A percentile compares a stretch with the other conserved stretches of the same genome.
These are phyloP conservation scores for Nicotiana otophora DNA, from an alignment of 257 asterid genomes.

Conservation along the genomic window DNA sequence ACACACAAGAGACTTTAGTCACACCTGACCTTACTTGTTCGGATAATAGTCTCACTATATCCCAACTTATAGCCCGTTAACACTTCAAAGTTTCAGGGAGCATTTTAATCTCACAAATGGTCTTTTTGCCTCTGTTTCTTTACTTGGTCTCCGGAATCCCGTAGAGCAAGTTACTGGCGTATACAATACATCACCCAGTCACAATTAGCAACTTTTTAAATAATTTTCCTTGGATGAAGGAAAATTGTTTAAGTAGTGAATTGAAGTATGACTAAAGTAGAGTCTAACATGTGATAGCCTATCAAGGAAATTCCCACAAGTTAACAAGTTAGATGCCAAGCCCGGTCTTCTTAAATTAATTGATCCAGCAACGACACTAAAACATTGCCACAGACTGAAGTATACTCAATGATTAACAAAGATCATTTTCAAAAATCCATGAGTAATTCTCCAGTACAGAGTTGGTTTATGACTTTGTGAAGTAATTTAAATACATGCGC, in stretches of 20 bases:
- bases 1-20: background rate
- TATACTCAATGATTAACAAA: too few relatives aligned
- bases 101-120: background rate
- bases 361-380: background rate
- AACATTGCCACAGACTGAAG: background rate
- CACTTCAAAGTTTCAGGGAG: background rate
- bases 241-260: background rate
- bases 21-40: slow-evolving; percentile 11
- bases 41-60: slow-evolving; percentile 10
- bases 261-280: background rate
- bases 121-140: background rate
- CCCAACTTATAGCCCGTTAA: slow-evolving; percentile 22
- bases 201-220: background rate
- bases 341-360: background rate
- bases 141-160: background rate
- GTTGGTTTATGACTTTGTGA: too few relatives aligned
- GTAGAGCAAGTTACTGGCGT: background rate
- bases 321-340: background rate
- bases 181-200: background rate
- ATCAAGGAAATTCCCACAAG: background rate
- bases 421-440: too few relatives aligned
- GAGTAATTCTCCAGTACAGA: too few relatives aligned
- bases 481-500: too few relatives aligned
- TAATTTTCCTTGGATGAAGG: background rate
- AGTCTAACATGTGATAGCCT: background rate